phyloP scores from a whole-genome alignment of 257 asterid species.

The Cordia subcordata region DNA sequence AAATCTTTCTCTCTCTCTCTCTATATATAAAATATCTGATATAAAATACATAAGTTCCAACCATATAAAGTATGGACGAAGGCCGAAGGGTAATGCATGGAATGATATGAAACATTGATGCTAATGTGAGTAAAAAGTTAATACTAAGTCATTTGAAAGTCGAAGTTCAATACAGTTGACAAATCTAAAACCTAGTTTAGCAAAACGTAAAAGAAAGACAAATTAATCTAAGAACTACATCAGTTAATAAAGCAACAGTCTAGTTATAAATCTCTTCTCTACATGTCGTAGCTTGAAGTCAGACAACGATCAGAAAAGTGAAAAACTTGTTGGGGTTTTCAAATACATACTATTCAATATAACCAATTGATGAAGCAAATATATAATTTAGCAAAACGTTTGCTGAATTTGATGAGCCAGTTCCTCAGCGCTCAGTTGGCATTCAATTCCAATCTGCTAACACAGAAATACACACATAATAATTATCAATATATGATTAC shows the following conservation, averaged over 20 bases:
- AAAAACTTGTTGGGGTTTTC: slow-evolving; percentile 15
- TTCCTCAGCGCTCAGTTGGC: slow-evolving; percentile 96
- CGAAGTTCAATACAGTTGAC: not conserved
- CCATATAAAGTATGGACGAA: too few species aligned
- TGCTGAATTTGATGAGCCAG: slow-evolving; percentile 85
- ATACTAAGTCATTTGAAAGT: not conserved
- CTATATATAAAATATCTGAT: too few species aligned
- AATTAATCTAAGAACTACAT: slow-evolving; percentile 3
- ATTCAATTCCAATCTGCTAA: slow-evolving; percentile 81
- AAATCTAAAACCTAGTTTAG: not conserved
- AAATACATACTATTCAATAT: not conserved
- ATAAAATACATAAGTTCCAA: too few species aligned
- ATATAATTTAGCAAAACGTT: slow-evolving; percentile 60
- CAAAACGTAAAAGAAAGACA: too few species aligned
- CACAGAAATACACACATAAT: not conserved
- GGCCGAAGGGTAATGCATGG: too few species aligned
- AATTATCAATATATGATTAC: not conserved
- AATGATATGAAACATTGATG: too few species aligned
- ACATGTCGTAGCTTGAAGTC: not conserved
- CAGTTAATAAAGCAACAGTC: not conserved
- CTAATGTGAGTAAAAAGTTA: too few species aligned
- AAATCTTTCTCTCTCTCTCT: too few species aligned
- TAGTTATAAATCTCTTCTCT: slow-evolving; percentile 16
- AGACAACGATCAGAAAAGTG: not conserved
- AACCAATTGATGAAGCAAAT: too few species aligned